Conservation (phyloP, 306 rosid genomes). For the Vigna reflexopilosa region DNA sequence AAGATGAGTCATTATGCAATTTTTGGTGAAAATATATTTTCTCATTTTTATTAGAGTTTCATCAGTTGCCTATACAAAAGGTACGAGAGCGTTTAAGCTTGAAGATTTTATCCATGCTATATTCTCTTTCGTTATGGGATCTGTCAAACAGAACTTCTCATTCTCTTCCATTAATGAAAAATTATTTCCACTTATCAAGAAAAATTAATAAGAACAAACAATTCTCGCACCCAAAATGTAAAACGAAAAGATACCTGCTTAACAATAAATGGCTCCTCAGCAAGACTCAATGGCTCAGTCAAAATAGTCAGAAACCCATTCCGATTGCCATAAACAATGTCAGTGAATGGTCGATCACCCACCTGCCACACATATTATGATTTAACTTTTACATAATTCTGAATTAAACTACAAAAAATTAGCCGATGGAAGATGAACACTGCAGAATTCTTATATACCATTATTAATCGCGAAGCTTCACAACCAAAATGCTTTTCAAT, state of each 20-base stretch:
- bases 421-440: conserved; percentile 21
- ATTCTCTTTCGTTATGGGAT: background rate
- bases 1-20: background rate
- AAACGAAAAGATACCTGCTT: conserved; percentile 69
- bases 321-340: conserved; percentile 86
- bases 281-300: conserved; percentile 83
- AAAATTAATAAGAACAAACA: conserved; percentile 19
- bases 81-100: background rate
- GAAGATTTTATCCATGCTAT: conserved; percentile 8
- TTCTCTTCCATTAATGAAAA: background rate
- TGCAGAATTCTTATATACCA: conserved; percentile 61
- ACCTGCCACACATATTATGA: conserved; percentile 61
- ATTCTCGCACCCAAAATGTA: conserved; percentile 27
- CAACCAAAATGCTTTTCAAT: conserved; percentile 92
- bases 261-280: conserved; percentile 84
- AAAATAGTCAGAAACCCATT: conserved; percentile 85
- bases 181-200: conserved; percentile 10
- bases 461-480: conserved; percentile 73
- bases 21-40: background rate
- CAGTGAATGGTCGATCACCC: conserved; percentile 97
- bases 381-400: conserved; percentile 29
- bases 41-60: background rate
- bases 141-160: background rate
- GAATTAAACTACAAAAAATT: conserved; percentile 31
- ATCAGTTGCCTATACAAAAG: conserved; percentile 23